Percentiles rank a stretch among this genome's conserved stretches.
Conservation (phyloP, 2,329 filamentous ascomycete genomes). For the Cordyceps fumosorosea region DNA sequence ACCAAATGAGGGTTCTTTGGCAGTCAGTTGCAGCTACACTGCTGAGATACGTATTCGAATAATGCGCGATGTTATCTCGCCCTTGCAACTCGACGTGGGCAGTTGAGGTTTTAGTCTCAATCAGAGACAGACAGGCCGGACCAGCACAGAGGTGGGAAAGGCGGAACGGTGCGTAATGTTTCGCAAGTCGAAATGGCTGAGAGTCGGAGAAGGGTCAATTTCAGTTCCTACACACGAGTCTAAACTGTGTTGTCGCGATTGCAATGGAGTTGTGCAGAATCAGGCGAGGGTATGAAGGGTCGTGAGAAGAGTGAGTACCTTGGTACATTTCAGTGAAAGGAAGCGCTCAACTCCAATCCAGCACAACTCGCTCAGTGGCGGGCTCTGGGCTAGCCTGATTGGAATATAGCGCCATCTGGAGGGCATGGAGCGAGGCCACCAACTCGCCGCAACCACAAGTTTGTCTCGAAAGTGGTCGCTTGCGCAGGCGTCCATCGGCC, state of each 20-base stretch:
- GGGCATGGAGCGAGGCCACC: not conserved
- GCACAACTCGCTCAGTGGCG: not conserved
- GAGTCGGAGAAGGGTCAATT: too few species aligned
- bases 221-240: not conserved
- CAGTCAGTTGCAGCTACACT: not conserved
- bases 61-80: not conserved
- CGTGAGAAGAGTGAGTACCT: not conserved
- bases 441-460: not conserved
- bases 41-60: too few species aligned
- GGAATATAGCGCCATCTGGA: not conserved
- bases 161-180: not conserved
- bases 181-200: not conserved
- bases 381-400: constrained; percentile 9
- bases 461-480: too few species aligned
- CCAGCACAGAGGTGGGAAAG: not conserved
- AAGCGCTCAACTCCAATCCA: not conserved
- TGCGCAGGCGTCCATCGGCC: not conserved
- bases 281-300: not conserved
- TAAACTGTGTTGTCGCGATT: not conserved
- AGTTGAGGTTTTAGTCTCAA: not conserved
- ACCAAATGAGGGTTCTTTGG: not conserved
- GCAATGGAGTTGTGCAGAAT: not conserved
- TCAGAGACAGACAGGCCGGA: not conserved
- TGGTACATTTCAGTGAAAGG: not conserved
- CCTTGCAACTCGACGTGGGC: not conserved